Percentiles rank a stretch among this genome's conserved stretches.
phyloP scores from a whole-genome alignment of 805 yeast genomes.

The Myxozyma nipponensis region DNA sequence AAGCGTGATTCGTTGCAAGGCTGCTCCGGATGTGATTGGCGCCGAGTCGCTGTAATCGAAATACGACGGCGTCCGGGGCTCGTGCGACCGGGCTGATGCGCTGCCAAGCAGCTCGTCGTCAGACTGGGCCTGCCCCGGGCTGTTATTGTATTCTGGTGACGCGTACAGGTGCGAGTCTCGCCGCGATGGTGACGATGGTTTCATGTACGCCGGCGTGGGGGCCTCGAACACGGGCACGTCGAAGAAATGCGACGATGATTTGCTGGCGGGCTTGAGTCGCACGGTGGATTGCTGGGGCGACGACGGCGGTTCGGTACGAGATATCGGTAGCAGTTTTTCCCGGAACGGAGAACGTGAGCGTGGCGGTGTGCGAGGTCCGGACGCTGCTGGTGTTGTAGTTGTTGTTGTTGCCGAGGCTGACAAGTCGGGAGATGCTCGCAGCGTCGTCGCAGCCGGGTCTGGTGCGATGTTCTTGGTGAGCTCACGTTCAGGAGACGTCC shows the following conservation, averaged over 20 bases:
- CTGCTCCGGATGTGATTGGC: too few relatives aligned
- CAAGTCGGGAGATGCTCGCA: too few relatives aligned
- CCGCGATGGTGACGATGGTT: background rate
- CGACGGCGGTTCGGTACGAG: background rate
- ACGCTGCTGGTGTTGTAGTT: conserved; percentile 2
- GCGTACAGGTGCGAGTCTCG: too few relatives aligned
- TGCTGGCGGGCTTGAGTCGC: too few relatives aligned
- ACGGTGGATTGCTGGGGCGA: too few relatives aligned
- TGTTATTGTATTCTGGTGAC: too few relatives aligned
- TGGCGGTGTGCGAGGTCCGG: conserved; percentile 6
- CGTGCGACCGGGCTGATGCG: too few relatives aligned
- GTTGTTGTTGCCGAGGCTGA: too few relatives aligned
- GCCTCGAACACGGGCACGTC: conserved; percentile 2
- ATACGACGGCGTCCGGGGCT: conserved; percentile 1
- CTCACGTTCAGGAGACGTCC: too few relatives aligned
- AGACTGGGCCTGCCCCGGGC: background rate
- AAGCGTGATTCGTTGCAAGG: background rate
- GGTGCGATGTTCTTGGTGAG: too few relatives aligned
- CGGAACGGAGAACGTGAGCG: background rate
- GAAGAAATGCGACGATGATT: too few relatives aligned
- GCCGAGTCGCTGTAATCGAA: background rate
- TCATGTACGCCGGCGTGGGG: conserved; percentile 3
- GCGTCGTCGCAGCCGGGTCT: too few relatives aligned
- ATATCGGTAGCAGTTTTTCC: background rate
- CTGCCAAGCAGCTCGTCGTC: background rate